phyloP scores from a whole-genome alignment of 805 yeast species.

The Sugiyamaella floridensis region DNA sequence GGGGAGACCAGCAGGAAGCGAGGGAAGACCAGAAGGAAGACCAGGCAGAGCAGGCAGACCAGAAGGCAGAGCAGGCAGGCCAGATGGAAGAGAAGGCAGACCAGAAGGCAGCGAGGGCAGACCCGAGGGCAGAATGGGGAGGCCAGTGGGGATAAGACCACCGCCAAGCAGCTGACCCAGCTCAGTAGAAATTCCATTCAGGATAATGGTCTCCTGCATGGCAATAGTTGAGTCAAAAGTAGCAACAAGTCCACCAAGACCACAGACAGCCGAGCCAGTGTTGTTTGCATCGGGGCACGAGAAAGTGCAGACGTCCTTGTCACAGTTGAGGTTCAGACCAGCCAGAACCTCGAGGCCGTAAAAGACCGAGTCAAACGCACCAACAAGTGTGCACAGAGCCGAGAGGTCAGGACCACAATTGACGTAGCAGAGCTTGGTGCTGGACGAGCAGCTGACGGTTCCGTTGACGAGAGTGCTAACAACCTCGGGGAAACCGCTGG shows the following conservation, averaged over 20 bases:
- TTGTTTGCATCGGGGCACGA: constrained; percentile 8
- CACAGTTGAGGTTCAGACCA: constrained; percentile 11
- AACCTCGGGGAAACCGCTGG: neutral
- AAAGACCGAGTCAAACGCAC: constrained; percentile 13
- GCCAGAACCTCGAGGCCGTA: constrained; percentile 13
- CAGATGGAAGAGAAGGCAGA: neutral
- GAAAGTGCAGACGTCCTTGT: constrained; percentile 11
- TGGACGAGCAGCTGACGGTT: constrained; percentile 9
- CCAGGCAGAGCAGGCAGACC: constrained; percentile 4
- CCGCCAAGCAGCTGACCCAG: neutral
- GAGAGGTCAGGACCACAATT: constrained; percentile 9
- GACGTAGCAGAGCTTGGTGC: constrained; percentile 12
- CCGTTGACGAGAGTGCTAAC: neutral
- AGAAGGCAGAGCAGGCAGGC: constrained; percentile 2
- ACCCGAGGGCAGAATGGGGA: neutral
- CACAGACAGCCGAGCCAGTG: constrained; percentile 4
- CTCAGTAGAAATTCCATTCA: neutral
- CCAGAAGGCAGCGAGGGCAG: constrained; percentile 3
- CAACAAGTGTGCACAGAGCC: constrained; percentile 11
- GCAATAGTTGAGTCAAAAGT: constrained; percentile 6
- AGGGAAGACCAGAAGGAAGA: neutral
- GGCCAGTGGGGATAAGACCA: constrained; percentile 3
- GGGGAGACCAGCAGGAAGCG: constrained; percentile 5
- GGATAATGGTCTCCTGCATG: constrained; percentile 7
- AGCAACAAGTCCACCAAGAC: constrained; percentile 1